Evolutionary conservation across 2,329 filamentous ascomycete genomes (phyloP).

Genomic region (Pseudocercospora ulei): DNA sequence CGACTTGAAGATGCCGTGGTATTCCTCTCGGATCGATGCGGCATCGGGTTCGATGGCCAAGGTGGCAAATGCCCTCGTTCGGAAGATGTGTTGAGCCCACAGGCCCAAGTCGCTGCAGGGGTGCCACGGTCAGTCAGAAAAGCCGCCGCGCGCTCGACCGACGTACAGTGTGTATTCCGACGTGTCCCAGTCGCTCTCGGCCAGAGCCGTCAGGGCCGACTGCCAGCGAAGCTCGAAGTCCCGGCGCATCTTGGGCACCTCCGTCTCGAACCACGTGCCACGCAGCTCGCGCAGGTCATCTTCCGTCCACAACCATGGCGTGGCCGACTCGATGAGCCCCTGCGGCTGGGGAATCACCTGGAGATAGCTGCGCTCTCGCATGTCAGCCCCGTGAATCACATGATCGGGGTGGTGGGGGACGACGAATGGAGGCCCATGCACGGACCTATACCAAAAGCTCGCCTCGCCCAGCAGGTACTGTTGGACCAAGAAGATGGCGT

Average conservation of each 20-base stretch:
- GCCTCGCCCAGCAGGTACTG: slow-evolving; percentile 7
- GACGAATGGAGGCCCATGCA: neutral
- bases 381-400: neutral
- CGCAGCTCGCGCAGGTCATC: slow-evolving; percentile 6
- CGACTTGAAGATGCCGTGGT: slow-evolving; percentile 9
- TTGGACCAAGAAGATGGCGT: slow-evolving; percentile 8
- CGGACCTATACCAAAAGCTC: slow-evolving; percentile 7
- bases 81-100: slow-evolving; percentile 11
- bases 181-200: slow-evolving; percentile 2
- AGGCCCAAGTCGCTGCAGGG: neutral
- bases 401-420: too few relatives aligned
- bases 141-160: neutral
- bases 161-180: slow-evolving; percentile 5
- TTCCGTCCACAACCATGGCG: slow-evolving; percentile 5
- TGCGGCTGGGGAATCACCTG: slow-evolving; percentile 3
- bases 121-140: neutral
- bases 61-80: slow-evolving; percentile 6
- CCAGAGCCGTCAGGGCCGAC: neutral
- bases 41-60: slow-evolving; percentile 8
- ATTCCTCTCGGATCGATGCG: slow-evolving; percentile 9
- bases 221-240: slow-evolving; percentile 6
- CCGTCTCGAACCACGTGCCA: slow-evolving; percentile 6
- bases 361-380: slow-evolving; percentile 4
- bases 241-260: slow-evolving; percentile 2
- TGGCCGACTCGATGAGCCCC: neutral